Base-by-base conservation (phyloP, 2,329 filamentous ascomycete genomes). In the Calonectria naviculata region DNA sequence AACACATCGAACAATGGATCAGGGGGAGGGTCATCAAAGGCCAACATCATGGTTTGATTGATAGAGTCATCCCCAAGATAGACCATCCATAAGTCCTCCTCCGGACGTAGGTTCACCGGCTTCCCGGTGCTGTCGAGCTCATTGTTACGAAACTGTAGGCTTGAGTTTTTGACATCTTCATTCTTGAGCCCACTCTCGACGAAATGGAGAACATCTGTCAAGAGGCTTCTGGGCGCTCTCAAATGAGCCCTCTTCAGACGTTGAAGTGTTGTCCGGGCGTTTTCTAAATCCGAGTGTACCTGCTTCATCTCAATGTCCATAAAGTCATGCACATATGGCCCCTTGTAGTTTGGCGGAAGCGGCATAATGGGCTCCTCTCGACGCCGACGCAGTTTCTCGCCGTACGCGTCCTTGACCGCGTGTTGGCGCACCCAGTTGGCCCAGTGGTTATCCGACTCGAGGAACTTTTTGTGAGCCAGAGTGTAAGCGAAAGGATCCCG, bases 401-500 rank as follows among this genome's bases (percentile, higher is more conserved):
- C 49, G 26, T 75, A 68, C 6, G 73, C 72, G 36, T 71, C 69
- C 54, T 78, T 76, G 31, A 78, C 29, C 4, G 73, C 49, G 41
- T 75, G 70, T 15, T 47, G 47, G 6, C 68, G 49, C 21, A 49
- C 65, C 74, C 75, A 76, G 9, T 72, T 24, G 13, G 68, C 72
- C 78, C 79, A 79, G 9, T 70, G 54, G 28, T 58, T 34, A 9
- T 78, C 76, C 24, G 64, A 61, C 4, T 70, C 71, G 26, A 49
- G 46, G 42, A 68, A 80, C 74, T 72, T 74, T 21, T 73, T 76
- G 56, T 77, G 75, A 15, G 67, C 78, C n/a, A 78, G 36, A 19
- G 77, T 80, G 19, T 78, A 80, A 29, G 68, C 66, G 69, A 80
- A 79, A 2, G 79, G 79, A 47, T 80, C 79, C 0, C 77, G 72